Evolutionary conservation across 2,329 filamentous ascomycete genomes (phyloP).

Genomic region (Eutypella sp.): DNA sequence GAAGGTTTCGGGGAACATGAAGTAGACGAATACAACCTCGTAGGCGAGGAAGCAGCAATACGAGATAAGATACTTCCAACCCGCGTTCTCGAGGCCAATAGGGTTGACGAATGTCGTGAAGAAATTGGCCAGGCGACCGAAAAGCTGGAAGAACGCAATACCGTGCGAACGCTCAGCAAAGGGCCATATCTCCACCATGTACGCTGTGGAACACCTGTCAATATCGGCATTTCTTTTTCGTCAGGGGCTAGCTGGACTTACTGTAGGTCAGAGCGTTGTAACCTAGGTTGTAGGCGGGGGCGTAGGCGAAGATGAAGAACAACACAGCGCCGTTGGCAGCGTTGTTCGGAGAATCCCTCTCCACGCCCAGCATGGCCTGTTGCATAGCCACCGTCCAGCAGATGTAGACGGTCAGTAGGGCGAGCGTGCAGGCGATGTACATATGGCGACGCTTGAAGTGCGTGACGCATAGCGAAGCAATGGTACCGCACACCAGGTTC

Average conservation of each 20-base stretch:
- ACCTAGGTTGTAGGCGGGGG: constrained; percentile 58
- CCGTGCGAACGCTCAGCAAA: constrained; percentile 52
- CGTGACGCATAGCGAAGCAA: constrained; percentile 36
- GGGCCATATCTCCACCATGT: constrained; percentile 54
- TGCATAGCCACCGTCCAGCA: constrained; percentile 46
- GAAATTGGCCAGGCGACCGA: constrained; percentile 37
- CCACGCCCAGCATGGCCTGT: constrained; percentile 28
- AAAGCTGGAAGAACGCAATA: constrained; percentile 53
- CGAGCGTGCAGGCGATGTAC: constrained; percentile 35
- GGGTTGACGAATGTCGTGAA: constrained; percentile 42
- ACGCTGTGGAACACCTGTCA: constrained; percentile 30
- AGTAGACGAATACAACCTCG: constrained; percentile 57
- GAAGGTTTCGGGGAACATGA: constrained; percentile 80
- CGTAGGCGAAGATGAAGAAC: constrained; percentile 58
- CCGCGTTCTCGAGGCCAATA: constrained; percentile 32
- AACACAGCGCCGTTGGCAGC: constrained; percentile 31
- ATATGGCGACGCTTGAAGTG: constrained; percentile 31
- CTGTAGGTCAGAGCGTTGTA: constrained; percentile 63
- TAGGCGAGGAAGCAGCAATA: constrained; percentile 39
- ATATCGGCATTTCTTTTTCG: background rate
- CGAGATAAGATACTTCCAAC: constrained; percentile 39
- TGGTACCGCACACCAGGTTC: constrained; percentile 37
- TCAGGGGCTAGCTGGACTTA: constrained; percentile 23
- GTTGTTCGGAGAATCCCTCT: constrained; percentile 14
- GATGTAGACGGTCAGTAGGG: constrained; percentile 43